phyloP scores from a whole-genome alignment of 257 asterid genomes.

The Voacanga thouarsii region DNA sequence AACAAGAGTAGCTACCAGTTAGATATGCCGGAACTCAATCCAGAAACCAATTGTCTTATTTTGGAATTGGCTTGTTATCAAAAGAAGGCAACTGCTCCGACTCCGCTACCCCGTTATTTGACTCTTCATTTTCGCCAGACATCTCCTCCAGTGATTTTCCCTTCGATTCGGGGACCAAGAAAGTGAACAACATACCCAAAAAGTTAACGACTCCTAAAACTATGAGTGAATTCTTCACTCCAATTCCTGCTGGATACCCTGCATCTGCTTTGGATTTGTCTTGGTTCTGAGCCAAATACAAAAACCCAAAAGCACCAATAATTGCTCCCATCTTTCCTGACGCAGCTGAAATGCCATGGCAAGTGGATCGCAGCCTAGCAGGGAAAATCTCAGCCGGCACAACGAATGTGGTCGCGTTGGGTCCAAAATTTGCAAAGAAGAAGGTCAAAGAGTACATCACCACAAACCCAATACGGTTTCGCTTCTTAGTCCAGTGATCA shows the following conservation, averaged over 20 bases:
- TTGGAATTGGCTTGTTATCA: neutral
- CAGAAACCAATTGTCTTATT: neutral
- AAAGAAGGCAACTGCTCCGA: neutral
- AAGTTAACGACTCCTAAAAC: conserved; percentile 24
- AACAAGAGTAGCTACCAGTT: neutral
- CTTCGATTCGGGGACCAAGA: conserved; percentile 36
- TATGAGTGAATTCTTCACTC: conserved; percentile 31
- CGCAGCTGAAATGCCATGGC: conserved; percentile 41
- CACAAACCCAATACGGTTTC: conserved; percentile 35
- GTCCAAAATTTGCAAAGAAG: conserved; percentile 41
- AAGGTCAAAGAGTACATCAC: conserved; percentile 31
- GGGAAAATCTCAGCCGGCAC: conserved; percentile 41
- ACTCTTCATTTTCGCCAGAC: conserved; percentile 29
- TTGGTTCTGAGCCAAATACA: conserved; percentile 33
- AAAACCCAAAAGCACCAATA: conserved; percentile 34
- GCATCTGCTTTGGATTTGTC: conserved; percentile 26
- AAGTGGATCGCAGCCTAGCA: conserved; percentile 32
- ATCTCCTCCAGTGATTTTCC: conserved; percentile 37
- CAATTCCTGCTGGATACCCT: conserved; percentile 40
- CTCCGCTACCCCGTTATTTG: neutral
- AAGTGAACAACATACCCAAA: conserved; percentile 28
- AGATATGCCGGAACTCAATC: neutral
- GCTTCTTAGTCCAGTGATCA: conserved; percentile 31
- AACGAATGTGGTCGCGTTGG: conserved; percentile 35
- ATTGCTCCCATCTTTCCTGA: conserved; percentile 37